phyloP scores from a whole-genome alignment of 345 rosid species.

The Physaria fendleri region DNA sequence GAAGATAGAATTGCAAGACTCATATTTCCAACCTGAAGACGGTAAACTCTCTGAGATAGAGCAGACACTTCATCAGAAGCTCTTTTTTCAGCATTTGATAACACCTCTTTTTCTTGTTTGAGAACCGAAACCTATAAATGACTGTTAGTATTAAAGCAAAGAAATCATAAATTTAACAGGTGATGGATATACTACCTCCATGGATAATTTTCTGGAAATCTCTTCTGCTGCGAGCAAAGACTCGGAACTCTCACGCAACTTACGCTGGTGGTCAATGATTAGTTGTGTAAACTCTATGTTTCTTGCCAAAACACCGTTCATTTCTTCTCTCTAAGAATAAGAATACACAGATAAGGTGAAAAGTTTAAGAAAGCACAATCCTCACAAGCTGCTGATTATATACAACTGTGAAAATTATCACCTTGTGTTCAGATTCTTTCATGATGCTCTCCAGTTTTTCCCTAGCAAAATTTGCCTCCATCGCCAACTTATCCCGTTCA shows the following conservation, averaged over 20 bases:
- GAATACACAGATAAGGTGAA: constrained; percentile 9
- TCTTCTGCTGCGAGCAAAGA: constrained; percentile 72
- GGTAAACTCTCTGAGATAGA: constrained; percentile 72
- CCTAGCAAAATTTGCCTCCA: constrained; percentile 65
- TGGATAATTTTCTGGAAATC: constrained; percentile 58
- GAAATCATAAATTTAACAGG: not conserved
- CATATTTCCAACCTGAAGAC: constrained; percentile 60
- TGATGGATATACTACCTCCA: constrained; percentile 54
- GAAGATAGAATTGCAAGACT: not conserved
- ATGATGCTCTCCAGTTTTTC: constrained; percentile 63
- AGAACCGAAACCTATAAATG: constrained; percentile 54
- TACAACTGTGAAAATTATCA: constrained; percentile 20
- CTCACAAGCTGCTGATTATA: not conserved
- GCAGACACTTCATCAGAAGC: constrained; percentile 82
- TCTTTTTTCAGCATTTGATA: constrained; percentile 81
- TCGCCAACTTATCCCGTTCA: constrained; percentile 71
- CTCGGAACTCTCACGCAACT: constrained; percentile 71
- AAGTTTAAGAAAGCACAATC: constrained; percentile 8
- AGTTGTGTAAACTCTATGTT: constrained; percentile 87
- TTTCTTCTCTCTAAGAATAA: constrained; percentile 58
- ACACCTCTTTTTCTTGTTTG: constrained; percentile 71
- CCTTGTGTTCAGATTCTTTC: constrained; percentile 85
- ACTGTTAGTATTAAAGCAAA: constrained; percentile 9
- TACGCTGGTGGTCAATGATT: constrained; percentile 70
- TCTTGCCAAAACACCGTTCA: constrained; percentile 55